These are phyloP conservation scores for Termitomyces sp. DNA, from an alignment of 1,284 basidiomycete species.

Conservation along the genomic window DNA sequence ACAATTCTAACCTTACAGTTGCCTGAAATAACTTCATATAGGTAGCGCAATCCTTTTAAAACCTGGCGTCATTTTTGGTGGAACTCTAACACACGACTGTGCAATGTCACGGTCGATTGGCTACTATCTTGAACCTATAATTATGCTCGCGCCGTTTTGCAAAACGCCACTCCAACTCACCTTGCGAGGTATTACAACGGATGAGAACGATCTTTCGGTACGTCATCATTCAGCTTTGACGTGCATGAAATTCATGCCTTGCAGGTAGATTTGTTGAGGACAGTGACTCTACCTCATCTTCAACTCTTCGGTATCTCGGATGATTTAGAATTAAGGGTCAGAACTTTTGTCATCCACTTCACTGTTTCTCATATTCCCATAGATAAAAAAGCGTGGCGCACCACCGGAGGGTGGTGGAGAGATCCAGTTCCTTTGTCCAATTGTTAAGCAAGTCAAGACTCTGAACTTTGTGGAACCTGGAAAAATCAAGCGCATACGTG, in stretches of 20 bases:
- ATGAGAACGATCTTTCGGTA: slow-evolving; percentile 84
- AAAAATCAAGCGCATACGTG: slow-evolving; percentile 90
- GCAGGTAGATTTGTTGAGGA: slow-evolving; percentile 86
- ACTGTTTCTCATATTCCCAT: slow-evolving; percentile 10
- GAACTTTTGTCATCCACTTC: slow-evolving; percentile 16
- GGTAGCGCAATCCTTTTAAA: slow-evolving; percentile 89
- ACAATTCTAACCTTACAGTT: not conserved
- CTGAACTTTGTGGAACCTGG: slow-evolving; percentile 90
- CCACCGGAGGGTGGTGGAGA: slow-evolving; percentile 91
- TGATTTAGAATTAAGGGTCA: slow-evolving; percentile 78
- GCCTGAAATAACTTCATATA: slow-evolving; percentile 24
- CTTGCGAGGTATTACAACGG: slow-evolving; percentile 87
- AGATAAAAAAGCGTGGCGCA: slow-evolving; percentile 94
- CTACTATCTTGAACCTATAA: slow-evolving; percentile 89
- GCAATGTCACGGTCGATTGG: slow-evolving; percentile 84
- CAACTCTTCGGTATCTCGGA: slow-evolving; percentile 87
- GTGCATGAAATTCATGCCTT: slow-evolving; percentile 6
- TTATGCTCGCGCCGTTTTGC: slow-evolving; percentile 90
- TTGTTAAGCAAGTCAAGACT: slow-evolving; percentile 86
- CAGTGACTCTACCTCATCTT: slow-evolving; percentile 89
- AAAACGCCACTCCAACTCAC: slow-evolving; percentile 85
- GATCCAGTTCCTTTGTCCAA: slow-evolving; percentile 88
- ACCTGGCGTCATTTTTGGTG: slow-evolving; percentile 89
- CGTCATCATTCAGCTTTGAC: slow-evolving; percentile 22
- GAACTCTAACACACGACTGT: slow-evolving; percentile 81